These are phyloP conservation scores for Termitomyces sp. DNA, from an alignment of 768 basidiomycete species.

Conservation along the genomic window DNA sequence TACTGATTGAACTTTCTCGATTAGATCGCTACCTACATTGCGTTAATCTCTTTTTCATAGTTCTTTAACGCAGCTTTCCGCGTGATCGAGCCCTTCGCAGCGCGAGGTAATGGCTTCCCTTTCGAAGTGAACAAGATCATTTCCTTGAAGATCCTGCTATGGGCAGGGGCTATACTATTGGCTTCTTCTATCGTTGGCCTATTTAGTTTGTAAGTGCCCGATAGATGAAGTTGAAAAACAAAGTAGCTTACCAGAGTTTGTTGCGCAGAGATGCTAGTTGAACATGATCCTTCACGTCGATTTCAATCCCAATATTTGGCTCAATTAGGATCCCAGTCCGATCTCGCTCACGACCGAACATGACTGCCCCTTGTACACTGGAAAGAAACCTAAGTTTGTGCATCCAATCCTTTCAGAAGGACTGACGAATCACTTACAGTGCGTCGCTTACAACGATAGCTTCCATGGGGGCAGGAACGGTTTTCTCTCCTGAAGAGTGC, in stretches of 20 bases:
- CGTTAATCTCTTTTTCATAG: constrained; percentile 1
- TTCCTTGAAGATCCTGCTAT: constrained; percentile 42
- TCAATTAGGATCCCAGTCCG: constrained; percentile 28
- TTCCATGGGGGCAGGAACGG: background rate
- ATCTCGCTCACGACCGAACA: constrained; percentile 16
- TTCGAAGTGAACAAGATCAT: background rate
- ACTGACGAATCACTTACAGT: constrained; percentile 4
- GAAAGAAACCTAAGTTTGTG: background rate
- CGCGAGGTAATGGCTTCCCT: constrained; percentile 5
- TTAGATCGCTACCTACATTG: background rate
- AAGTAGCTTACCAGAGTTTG: background rate
- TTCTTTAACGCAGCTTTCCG: background rate
- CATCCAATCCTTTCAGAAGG: too few relatives aligned
- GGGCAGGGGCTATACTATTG: constrained; percentile 31
- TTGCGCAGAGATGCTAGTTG: background rate
- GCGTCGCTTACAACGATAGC: constrained; percentile 12
- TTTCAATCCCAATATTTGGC: constrained; percentile 15
- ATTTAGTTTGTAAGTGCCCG: background rate
- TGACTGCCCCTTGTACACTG: background rate
- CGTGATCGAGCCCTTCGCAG: background rate
- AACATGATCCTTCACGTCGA: constrained; percentile 23
- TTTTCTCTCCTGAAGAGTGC: constrained; percentile 15
- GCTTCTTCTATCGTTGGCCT: constrained; percentile 26
- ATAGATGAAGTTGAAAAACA: background rate
- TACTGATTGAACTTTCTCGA: too few relatives aligned